Conservation (phyloP, 1,284 basidiomycete genomes). For the Naganishia sp. region DNA sequence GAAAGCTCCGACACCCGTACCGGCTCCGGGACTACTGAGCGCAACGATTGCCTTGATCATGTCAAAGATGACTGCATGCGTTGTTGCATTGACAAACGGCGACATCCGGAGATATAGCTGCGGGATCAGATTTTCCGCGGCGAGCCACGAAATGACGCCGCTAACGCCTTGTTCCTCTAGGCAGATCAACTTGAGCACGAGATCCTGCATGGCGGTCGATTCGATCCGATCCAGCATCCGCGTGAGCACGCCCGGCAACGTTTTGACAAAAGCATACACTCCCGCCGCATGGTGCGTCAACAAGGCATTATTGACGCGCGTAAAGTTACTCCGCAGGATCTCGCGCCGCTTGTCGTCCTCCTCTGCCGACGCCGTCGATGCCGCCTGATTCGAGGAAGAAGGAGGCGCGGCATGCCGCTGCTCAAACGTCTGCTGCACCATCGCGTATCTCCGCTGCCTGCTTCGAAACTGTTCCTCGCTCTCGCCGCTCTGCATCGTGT, state of each 20-base stretch:
- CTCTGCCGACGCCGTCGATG: slow-evolving; percentile 12
- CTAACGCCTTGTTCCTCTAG: slow-evolving; percentile 83
- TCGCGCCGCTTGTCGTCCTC: slow-evolving; percentile 55
- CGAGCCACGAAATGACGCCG: slow-evolving; percentile 90
- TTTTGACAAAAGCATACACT: slow-evolving; percentile 93
- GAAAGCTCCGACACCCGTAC: slow-evolving; percentile 39
- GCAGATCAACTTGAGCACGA: slow-evolving; percentile 88
- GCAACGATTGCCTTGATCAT: slow-evolving; percentile 93
- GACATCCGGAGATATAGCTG: slow-evolving; percentile 81
- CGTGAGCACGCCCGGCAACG: slow-evolving; percentile 79
- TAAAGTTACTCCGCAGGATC: slow-evolving; percentile 59
- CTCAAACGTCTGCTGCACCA: slow-evolving; percentile 13
- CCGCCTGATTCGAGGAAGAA: slow-evolving; percentile 2
- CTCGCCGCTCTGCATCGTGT: not conserved
- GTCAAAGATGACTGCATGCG: slow-evolving; percentile 86
- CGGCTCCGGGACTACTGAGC: slow-evolving; percentile 77
- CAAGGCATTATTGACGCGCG: slow-evolving; percentile 84
- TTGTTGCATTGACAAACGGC: slow-evolving; percentile 71
- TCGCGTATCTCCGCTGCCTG: slow-evolving; percentile 23
- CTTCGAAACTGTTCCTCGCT: slow-evolving; percentile 19
- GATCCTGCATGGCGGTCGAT: slow-evolving; percentile 85
- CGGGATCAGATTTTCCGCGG: slow-evolving; percentile 78
- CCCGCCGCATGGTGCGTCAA: slow-evolving; percentile 77
- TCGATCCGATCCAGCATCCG: slow-evolving; percentile 84
- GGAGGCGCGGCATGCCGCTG: slow-evolving; percentile 6